Evolutionary conservation across 2,329 filamentous ascomycete genomes (phyloP).

Genomic region (Clarireedia hainanense): DNA sequence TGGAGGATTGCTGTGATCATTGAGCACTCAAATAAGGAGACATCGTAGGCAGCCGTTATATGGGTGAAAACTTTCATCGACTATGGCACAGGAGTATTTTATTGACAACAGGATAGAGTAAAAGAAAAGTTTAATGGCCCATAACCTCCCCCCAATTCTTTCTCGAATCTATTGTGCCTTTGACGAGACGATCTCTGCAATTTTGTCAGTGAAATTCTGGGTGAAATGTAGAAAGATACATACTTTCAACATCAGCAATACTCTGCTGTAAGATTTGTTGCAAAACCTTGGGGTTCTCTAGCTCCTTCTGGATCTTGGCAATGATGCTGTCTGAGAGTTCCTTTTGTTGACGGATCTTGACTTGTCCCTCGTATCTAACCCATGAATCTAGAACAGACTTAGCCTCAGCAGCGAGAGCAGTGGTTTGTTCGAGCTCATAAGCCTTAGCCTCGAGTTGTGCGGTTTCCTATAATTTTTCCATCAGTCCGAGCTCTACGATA

Average conservation of each 20-base stretch:
- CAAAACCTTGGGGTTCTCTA: constrained; percentile 93
- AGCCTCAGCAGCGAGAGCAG: constrained; percentile 83
- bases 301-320: constrained; percentile 96
- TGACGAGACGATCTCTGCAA: constrained; percentile 51
- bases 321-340: constrained; percentile 92
- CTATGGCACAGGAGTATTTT: constrained; percentile 52
- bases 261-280: constrained; percentile 98
- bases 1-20: too few species aligned
- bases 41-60: too few species aligned
- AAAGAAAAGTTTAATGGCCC: constrained; percentile 29
- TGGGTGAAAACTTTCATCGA: constrained; percentile 22
- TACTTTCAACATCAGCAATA: constrained; percentile 92
- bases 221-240: constrained; percentile 28
- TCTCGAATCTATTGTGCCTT: constrained; percentile 52
- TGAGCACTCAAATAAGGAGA: too few species aligned
- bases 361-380: constrained; percentile 97
- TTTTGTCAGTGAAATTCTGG: constrained; percentile 29
- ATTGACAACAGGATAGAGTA: constrained; percentile 46
- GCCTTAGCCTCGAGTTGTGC: constrained; percentile 92
- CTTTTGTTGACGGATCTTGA: constrained; percentile 97
- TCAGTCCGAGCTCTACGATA: background rate
- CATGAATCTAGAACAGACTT: constrained; percentile 95
- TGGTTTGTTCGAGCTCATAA: constrained; percentile 95
- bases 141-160: constrained; percentile 20
- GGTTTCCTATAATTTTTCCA: constrained; percentile 54